A percentile compares a stretch with the other conserved stretches of the same genome.
phyloP scores from a whole-genome alignment of 2,329 filamentous ascomycete species.

The Claviceps sp. region DNA sequence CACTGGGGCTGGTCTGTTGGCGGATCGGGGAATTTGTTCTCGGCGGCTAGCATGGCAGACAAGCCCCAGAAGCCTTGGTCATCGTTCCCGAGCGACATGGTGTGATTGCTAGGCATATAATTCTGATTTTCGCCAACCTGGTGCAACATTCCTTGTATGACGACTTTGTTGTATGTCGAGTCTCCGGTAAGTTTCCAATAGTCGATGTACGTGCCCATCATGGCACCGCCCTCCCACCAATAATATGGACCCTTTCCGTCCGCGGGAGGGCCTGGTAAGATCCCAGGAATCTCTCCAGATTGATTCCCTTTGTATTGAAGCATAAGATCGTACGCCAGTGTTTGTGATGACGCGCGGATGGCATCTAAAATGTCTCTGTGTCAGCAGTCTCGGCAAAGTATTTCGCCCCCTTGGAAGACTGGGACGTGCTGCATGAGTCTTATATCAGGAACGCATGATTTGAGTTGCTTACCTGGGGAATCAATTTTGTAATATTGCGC shows the following conservation, averaged over 20 bases:
- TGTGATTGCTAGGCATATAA: conserved; percentile 48
- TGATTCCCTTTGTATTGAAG: conserved; percentile 37
- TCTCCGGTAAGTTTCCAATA: conserved; percentile 60
- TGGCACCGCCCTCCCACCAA: conserved; percentile 61
- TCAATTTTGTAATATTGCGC: conserved; percentile 19
- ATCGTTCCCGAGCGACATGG: conserved; percentile 50
- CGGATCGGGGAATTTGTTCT: conserved; percentile 49
- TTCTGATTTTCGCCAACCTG: conserved; percentile 44
- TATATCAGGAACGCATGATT: neutral
- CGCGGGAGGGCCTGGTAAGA: conserved; percentile 41
- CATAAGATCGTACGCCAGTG: conserved; percentile 37
- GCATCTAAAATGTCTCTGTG: conserved; percentile 24
- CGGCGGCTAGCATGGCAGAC: conserved; percentile 53
- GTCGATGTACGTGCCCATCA: conserved; percentile 57
- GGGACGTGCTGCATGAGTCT: neutral
- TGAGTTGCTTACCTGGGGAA: conserved; percentile 14
- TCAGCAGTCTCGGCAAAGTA: neutral
- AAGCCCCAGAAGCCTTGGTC: conserved; percentile 61
- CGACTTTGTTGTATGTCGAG: conserved; percentile 44
- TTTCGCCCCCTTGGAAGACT: neutral
- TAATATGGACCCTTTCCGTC: conserved; percentile 42
- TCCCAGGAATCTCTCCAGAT: conserved; percentile 39
- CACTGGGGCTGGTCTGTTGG: conserved; percentile 40
- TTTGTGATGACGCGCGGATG: conserved; percentile 31
- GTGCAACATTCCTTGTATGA: conserved; percentile 42